phyloP scores from a whole-genome alignment of 352 stramenopile genomes.

The Phytophthora capsici region DNA sequence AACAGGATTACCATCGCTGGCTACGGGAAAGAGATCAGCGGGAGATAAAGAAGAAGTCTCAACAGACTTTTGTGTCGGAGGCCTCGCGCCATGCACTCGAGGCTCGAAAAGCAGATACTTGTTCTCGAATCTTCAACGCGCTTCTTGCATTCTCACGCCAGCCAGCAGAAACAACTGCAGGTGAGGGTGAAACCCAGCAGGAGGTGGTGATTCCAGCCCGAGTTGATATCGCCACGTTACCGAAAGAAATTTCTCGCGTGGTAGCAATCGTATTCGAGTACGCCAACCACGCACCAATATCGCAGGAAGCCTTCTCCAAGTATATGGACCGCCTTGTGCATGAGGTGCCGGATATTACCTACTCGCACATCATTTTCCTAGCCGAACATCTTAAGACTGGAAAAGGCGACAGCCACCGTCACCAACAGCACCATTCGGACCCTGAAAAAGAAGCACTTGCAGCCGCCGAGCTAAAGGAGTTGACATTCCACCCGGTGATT shows the following conservation, averaged over 20 bases:
- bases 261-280: conserved; percentile 74
- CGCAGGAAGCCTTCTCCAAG: conserved; percentile 41
- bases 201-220: conserved; percentile 35
- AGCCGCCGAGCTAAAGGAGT: conserved; percentile 46
- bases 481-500: conserved; percentile 77
- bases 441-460: conserved; percentile 22
- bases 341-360: conserved; percentile 67
- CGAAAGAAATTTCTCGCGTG: conserved; percentile 58
- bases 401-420: conserved; percentile 35
- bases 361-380: conserved; percentile 79
- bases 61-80: conserved; percentile 67
- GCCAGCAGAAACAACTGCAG: background rate
- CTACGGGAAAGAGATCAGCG: conserved; percentile 52
- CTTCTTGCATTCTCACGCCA: conserved; percentile 32
- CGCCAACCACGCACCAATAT: conserved; percentile 54
- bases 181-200: conserved; percentile 1
- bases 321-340: conserved; percentile 74
- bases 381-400: conserved; percentile 56
- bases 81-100: conserved; percentile 63
- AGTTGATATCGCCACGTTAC: conserved; percentile 54
- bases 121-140: conserved; percentile 57
- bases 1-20: conserved; percentile 62
- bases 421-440: conserved; percentile 26
- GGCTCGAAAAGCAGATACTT: conserved; percentile 64
- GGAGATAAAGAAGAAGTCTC: conserved; percentile 49